A percentile compares a stretch with the other conserved stretches of the same genome.
These are phyloP conservation scores for Cystofilobasidium ferigula DNA, from an alignment of 768 basidiomycete genomes.

Conservation along the genomic window DNA sequence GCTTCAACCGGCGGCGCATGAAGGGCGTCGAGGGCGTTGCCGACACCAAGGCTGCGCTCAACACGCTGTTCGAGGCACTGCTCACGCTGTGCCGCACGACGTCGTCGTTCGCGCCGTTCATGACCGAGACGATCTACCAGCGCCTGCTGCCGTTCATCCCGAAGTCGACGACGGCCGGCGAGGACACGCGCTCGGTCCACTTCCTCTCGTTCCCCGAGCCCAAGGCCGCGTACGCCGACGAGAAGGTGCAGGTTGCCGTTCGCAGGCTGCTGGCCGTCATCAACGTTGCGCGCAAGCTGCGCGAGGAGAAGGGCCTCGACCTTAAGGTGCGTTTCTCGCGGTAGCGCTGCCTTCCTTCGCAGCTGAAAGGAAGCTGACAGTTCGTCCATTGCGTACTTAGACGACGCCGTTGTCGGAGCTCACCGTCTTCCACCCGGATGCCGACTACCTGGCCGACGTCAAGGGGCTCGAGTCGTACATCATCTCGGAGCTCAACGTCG, in stretches of 20 bases:
- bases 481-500: slow-evolving; percentile 87
- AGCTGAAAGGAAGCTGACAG: no score
- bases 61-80: slow-evolving; percentile 89
- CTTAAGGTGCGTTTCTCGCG: slow-evolving; percentile 55
- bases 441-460: slow-evolving; percentile 73
- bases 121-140: slow-evolving; percentile 94
- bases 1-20: slow-evolving; percentile 88
- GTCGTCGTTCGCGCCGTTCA: slow-evolving; percentile 97
- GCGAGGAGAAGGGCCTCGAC: slow-evolving; percentile 73
- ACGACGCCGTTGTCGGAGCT: slow-evolving; percentile 77
- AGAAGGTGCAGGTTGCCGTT: slow-evolving; percentile 83
- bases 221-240: slow-evolving; percentile 89
- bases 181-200: slow-evolving; percentile 83
- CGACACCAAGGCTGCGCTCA: slow-evolving; percentile 76
- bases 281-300: slow-evolving; percentile 74
- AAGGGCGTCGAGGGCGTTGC: slow-evolving; percentile 89
- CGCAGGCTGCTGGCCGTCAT: slow-evolving; percentile 91
- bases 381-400: slow-evolving; percentile 40
- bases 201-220: slow-evolving; percentile 88
- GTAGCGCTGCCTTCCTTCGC: slow-evolving; percentile 9
- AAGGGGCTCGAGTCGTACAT: slow-evolving; percentile 76
- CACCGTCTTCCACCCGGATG: slow-evolving; percentile 80
- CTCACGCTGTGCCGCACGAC: slow-evolving; percentile 91
- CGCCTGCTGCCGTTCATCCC: slow-evolving; percentile 76
- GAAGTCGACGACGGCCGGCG: slow-evolving; percentile 50